Evolutionary conservation across 208 protist genomes (phyloP), one percentile per base, ranked within the genome.

Genomic region (Borovskyia barvae): DNA sequence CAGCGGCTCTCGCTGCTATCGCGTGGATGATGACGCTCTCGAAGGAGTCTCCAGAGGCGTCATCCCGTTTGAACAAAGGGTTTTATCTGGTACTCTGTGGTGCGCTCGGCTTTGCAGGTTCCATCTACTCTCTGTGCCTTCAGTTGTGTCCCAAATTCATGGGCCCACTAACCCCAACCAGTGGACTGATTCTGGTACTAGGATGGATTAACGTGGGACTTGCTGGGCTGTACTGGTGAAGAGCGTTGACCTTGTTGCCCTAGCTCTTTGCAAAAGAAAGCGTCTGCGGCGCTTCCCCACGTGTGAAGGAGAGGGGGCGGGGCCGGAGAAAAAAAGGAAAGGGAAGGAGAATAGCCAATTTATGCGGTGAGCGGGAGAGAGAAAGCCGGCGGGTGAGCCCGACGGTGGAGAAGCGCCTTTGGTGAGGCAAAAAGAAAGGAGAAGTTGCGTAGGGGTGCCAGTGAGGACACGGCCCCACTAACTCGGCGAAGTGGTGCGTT

Each of bases 121-220:
- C 85, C 51, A 85, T 88, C 56, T 92, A 92, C 63, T 77, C 69
- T 4, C 52, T 87, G 33, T 82, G 70, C 47, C 50, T 84, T 9
- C 56, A 65, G 12, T 69, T 68, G n/a, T 73, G 72, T 29, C 54
- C 64, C 12, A 85, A 74, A 54, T 66, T 63, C 19, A 58, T 92
- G 40, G 80, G 80, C 15, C 77, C 73, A 3, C 32, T 92, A 53
- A 87, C 80, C 11, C 85, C 85, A 0, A 77, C 79, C 50, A 78
- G 80, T 19, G 85, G 80, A 2, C 55, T 92, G 1, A 78, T 86
- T 5, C 75, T 92, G 9, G 72, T 87, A 46, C 42, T 78, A 4
- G 85, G 85, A 5, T 92, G 85, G 85, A 51, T 81, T 20, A 70
- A 73, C 54, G 63, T 75, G 32, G 79, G 63, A 14, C 33, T 85